Evolutionary conservation across 352 stramenopile species (phyloP).

Genomic region (Phytophthora macrochlamydospora): DNA sequence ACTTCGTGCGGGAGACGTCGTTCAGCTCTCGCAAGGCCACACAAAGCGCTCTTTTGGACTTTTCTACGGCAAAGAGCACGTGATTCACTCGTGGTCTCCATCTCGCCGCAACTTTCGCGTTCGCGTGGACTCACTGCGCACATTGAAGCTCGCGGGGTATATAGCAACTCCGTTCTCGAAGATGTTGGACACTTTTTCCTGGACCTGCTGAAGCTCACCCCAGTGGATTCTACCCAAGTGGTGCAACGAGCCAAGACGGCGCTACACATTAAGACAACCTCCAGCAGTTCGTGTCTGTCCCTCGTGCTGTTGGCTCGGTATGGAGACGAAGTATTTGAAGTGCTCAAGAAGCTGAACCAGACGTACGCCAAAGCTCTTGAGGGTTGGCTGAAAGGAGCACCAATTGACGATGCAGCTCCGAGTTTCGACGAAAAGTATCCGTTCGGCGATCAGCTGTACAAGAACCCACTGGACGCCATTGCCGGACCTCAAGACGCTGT

Average conservation of each 20-base stretch:
- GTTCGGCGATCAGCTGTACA: background rate
- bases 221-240: constrained; percentile 13
- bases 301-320: constrained; percentile 48
- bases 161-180: constrained; percentile 12
- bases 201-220: constrained; percentile 23
- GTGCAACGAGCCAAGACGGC: constrained; percentile 33
- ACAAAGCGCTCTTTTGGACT: constrained; percentile 30
- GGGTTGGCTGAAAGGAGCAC: background rate
- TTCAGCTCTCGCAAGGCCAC: constrained; percentile 28
- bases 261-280: constrained; percentile 22
- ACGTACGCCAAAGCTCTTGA: constrained; percentile 12
- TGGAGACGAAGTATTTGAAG: constrained; percentile 23
- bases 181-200: constrained; percentile 38
- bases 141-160: constrained; percentile 28
- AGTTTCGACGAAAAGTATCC: background rate
- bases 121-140: constrained; percentile 43
- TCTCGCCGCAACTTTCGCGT: constrained; percentile 39
- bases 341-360: constrained; percentile 25
- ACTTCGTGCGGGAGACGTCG: constrained; percentile 31
- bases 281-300: constrained; percentile 19
- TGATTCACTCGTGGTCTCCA: constrained; percentile 50
- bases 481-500: background rate
- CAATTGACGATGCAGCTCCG: background rate
- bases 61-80: constrained; percentile 40
- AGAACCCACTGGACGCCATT: constrained; percentile 13